Percentiles rank a stretch among this genome's conserved stretches.
phyloP scores from a whole-genome alignment of 371 early-diverging fungal genomes.

The Rhizopus arrhizus region DNA sequence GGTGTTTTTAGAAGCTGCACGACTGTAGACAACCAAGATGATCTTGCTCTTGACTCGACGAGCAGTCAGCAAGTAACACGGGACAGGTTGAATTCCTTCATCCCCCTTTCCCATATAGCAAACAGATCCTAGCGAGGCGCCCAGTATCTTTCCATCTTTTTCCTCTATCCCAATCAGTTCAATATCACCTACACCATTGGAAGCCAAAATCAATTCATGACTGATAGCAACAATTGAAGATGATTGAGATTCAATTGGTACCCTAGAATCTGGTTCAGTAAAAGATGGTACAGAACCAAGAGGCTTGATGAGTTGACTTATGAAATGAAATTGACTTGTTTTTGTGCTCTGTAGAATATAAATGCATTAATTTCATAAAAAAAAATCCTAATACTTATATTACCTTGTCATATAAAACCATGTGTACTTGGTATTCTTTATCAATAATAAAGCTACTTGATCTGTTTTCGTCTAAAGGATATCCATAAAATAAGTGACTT shows the following conservation, averaged over 20 bases:
- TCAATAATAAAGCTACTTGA: constrained; percentile 51
- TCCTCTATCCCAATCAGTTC: constrained; percentile 34
- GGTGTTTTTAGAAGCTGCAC: constrained; percentile 29
- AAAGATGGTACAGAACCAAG: constrained; percentile 35
- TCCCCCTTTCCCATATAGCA: constrained; percentile 38
- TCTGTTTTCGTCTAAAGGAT: constrained; percentile 26
- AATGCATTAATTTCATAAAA: not conserved
- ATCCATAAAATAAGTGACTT: constrained; percentile 62
- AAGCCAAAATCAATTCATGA: constrained; percentile 27
- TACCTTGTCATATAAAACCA: constrained; percentile 53
- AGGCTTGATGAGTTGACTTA: constrained; percentile 31
- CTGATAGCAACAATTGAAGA: constrained; percentile 38
- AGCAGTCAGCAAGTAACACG: constrained; percentile 41
- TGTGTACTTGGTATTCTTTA: constrained; percentile 40
- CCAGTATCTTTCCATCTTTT: constrained; percentile 8
- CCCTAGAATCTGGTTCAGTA: constrained; percentile 28
- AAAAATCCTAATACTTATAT: not conserved
- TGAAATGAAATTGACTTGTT: constrained; percentile 4
- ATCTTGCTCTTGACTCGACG: constrained; percentile 28
- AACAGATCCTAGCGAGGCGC: constrained; percentile 22
- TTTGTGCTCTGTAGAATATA: constrained; percentile 10
- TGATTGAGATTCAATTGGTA: constrained; percentile 36
- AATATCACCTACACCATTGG: constrained; percentile 45
- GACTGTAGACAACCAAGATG: constrained; percentile 41
- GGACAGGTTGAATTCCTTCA: constrained; percentile 51